Evolutionary conservation across 768 basidiomycete species (phyloP), one percentile per base, ranked within the genome.

Genomic region (Imleria badia): DNA sequence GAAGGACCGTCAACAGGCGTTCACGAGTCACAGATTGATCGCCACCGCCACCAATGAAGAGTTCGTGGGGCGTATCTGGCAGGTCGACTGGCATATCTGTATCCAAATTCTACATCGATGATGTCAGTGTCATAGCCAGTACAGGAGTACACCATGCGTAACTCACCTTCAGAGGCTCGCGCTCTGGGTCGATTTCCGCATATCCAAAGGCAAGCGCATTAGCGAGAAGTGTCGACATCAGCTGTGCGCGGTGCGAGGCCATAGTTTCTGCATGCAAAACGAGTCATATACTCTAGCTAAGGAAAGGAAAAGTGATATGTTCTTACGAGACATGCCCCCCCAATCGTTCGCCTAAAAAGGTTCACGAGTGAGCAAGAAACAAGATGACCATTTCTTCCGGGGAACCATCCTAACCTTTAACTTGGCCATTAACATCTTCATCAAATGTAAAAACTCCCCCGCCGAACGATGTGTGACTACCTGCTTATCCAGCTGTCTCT

Each of bases 341-440:
- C 85, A 86, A 55, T 86, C 85, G 34, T 84, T 84, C 3, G 80
- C 77, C 84, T 52, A 8, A 43, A 43, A 3, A 43, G 2, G 3
- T 41, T 22, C 19, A 13, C 9, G 6, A 39, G 22, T 51, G n/a
- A 59, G 39, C 8, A 36, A n/a, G 26, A 10, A 2, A 46, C 15
- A 14, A n/a, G 33, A 34, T n/a, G 23, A 17, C 3, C 8, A 0
- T 11, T 15, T 17, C 15, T n/a, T 14, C 17, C 4, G 5, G 48
- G 4, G 7, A 15, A 49, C 0, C 1, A 50, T 14, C 31, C 51
- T 54, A 44, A 81, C 84, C 76, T 85, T 86, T 38, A 86, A 60
- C 52, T 86, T 86, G n/a, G 84, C 84, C 84, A 86, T 86, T 40
- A 86, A 56, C 0, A 81, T 82, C 65, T 86, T 86, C 62, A 86